Base-by-base conservation (phyloP, 345 rosid species). In the Citrus australasica region DNA sequence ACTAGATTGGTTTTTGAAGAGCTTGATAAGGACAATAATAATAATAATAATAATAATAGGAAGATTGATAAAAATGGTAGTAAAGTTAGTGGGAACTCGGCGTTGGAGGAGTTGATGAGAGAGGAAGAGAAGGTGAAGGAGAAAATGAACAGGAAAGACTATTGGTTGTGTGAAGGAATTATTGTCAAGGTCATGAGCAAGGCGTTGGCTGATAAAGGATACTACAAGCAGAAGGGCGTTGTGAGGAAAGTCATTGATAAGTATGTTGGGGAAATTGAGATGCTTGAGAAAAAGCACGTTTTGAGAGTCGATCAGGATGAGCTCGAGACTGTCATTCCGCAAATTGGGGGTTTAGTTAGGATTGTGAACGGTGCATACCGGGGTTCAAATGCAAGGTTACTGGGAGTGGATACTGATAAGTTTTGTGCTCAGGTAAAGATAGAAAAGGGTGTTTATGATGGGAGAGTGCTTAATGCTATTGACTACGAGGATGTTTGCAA, bases 401-500 rank as follows among this genome's bases (percentile, higher is more conserved):
- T 96, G 81, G 90, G 92, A 56, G 91, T 96, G 46, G 91, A 96
- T 85, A 90, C 96, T 0, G 97, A 92, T 42, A 92, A 90, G 73
- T 95, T 92, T 27, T 92, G 97, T 27, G 97, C 97, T 16, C 89
- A 88, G 81, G 88, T 95, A 79, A 97, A 92, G 90, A 85, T 94
- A 16, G 99, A 92, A 89, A 96, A 94, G 87, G 99, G 98, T 27
- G 83, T 89, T 21, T 96, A 96, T 77, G 99, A 96, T 67, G 99
- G 99, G 74, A 85, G 97, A 81, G 83, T 94, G 87, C 86, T 94
- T 5, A 92, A 90, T 67, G 86, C 95, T 22, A 84, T 96, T 16
- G 98, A 94, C 46, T 96, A 96, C 10, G 98, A 96, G 75, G 99
- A 96, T 84, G 86, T 94, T 60, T 92, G 94, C 84, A 96, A 96